A percentile compares a stretch with the other conserved stretches of the same genome.
Conservation (phyloP, 2,329 filamentous ascomycete genomes). For the Microsporum audouinii region DNA sequence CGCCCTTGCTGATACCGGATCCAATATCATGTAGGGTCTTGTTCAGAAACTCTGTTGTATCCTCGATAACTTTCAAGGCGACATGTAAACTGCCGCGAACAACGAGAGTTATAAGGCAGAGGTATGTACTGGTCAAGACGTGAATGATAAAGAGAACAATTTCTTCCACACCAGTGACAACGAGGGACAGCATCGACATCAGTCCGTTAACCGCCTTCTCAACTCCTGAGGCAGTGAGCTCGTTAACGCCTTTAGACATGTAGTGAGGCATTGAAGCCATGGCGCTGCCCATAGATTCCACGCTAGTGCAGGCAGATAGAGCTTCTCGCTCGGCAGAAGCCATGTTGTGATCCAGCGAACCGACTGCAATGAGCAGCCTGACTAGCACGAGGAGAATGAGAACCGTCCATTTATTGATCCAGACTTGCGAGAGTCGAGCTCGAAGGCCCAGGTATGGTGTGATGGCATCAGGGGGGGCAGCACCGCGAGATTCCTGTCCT, state of each 20-base stretch:
- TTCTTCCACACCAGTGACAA: conserved; percentile 71
- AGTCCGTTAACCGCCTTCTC: conserved; percentile 70
- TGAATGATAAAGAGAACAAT: conserved; percentile 88
- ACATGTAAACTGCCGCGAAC: conserved; percentile 67
- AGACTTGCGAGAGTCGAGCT: conserved; percentile 84
- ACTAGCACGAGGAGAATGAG: conserved; percentile 75
- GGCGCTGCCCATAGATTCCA: conserved; percentile 83
- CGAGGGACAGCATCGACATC: conserved; percentile 65
- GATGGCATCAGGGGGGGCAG: conserved; percentile 53
- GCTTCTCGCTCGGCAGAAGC: conserved; percentile 67
- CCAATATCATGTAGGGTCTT: conserved; percentile 38
- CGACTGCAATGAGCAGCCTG: conserved; percentile 65
- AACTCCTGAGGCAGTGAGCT: conserved; percentile 66
- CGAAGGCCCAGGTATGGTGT: conserved; percentile 88
- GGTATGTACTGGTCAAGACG: conserved; percentile 78
- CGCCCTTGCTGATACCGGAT: conserved; percentile 33
- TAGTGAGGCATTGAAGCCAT: conserved; percentile 99
- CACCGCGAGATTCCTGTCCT: conserved; percentile 12
- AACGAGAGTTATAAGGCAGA: conserved; percentile 76
- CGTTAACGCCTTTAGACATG: conserved; percentile 77
- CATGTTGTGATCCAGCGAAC: conserved; percentile 61
- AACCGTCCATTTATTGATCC: conserved; percentile 96
- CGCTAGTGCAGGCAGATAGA: conserved; percentile 76
- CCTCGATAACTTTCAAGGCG: conserved; percentile 50
- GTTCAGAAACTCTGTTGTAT: conserved; percentile 51